These are phyloP conservation scores for Citrus cavaleriei DNA, from an alignment of 345 rosid species.

Conservation along the genomic window DNA sequence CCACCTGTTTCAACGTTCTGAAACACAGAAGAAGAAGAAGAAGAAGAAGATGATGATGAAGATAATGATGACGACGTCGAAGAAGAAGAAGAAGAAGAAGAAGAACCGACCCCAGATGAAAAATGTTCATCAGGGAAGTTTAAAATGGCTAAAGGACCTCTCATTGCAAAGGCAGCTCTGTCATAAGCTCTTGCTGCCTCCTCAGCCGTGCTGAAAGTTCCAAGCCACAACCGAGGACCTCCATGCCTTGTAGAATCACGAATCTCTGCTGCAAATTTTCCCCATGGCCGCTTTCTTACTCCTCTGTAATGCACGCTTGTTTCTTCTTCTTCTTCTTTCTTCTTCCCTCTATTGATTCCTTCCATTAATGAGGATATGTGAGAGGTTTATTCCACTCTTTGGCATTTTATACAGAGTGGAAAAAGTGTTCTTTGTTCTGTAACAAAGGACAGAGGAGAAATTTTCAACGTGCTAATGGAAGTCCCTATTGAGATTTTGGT, in stretches of 20 bases:
- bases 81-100: conserved; percentile 20
- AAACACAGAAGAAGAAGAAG: neutral
- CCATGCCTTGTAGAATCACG: conserved; percentile 69
- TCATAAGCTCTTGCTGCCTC: conserved; percentile 89
- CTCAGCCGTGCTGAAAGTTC: conserved; percentile 71
- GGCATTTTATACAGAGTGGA: conserved; percentile 10
- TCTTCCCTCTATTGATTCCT: conserved; percentile 21
- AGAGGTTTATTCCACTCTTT: neutral
- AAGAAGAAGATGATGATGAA: neutral
- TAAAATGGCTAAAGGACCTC: conserved; percentile 63
- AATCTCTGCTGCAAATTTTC: conserved; percentile 85
- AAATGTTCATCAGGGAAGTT: conserved; percentile 70
- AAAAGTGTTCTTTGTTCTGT: neutral
- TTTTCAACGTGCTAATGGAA: neutral
- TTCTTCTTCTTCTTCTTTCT: conserved; percentile 12
- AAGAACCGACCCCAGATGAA: conserved; percentile 12
- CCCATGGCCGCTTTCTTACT: conserved; percentile 77
- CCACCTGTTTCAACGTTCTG: conserved; percentile 5
- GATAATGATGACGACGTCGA: neutral
- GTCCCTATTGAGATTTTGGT: neutral
- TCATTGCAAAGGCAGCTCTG: conserved; percentile 63
- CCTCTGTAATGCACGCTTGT: conserved; percentile 46
- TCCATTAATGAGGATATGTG: conserved; percentile 8
- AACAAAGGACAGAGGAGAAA: neutral
- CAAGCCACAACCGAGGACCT: conserved; percentile 74